Evolutionary conservation across 306 rosid genomes (phyloP), one percentile per base, ranked within the genome.

Genomic region (Prosopis cineraria): DNA sequence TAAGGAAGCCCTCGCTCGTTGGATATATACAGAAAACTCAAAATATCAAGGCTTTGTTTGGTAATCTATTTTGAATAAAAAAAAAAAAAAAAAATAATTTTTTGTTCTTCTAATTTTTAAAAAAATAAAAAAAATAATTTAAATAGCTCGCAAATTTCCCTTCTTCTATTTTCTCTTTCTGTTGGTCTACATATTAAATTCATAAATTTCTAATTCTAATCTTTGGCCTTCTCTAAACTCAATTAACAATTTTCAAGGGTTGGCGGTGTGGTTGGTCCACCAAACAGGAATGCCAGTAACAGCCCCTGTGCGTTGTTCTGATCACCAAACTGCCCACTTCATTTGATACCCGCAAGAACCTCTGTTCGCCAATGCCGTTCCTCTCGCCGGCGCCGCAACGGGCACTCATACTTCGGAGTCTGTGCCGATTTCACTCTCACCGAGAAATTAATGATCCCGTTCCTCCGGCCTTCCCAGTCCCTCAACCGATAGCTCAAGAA

Each of bases 401-500:
- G 12, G n/a, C n/a, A n/a, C 19, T 25, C 11, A 40, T 17, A 7
- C 22, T 37, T 73, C 30, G 52, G 81, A 3, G 68, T 68, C 74
- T 20, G 68, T 20, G 68, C 58, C 47, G 71, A 39, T 24, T 39
- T 67, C 39, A 68, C 78, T 80, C 81, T 87, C n/a, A 90, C 90
- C 2, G 93, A 88, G 34, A 90, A 75, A 25, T 90, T 85, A 16
- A 92, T 9, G 50, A 92, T 86, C 11, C 97, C 97, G 11, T 78
- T 90, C 58, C 82, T 82, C 48, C 78, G 77, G 1, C 97, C 93
- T 34, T 76, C 77, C 33, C 73, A 36, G 11, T 88, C 86, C 79
- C 93, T 85, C 77, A 90, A 30, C 70, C 93, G 77, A 30, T 88
- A 92, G 33, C 95, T 92, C 85, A 87, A 55, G 34, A 80, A 82